These are phyloP conservation scores for Tolypocladium endophyticum DNA, from an alignment of 2,329 filamentous ascomycete species.

Conservation along the genomic window DNA sequence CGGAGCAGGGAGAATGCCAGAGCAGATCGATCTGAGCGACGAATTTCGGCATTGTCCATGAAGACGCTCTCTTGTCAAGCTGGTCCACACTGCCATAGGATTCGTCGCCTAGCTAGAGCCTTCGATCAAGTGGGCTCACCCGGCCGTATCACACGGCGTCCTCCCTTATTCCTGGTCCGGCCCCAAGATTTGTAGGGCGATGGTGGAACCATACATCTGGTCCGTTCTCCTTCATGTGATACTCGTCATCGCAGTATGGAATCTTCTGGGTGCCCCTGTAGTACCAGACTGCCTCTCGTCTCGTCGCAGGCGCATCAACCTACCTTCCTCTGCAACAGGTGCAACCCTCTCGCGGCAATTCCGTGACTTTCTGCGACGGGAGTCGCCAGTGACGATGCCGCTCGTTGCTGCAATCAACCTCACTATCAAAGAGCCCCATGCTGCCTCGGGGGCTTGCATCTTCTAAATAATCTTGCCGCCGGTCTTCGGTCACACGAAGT, in stretches of 20 bases:
- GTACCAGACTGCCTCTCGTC: neutral
- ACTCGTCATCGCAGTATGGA: slow-evolving; percentile 1
- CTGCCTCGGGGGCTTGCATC: slow-evolving; percentile 1
- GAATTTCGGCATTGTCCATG: too few relatives aligned
- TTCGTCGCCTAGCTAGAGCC: neutral
- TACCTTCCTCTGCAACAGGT: slow-evolving; percentile 4
- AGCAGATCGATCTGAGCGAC: too few relatives aligned
- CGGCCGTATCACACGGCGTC: neutral
- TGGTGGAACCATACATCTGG: slow-evolving; percentile 4
- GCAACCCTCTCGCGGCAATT: slow-evolving; percentile 2
- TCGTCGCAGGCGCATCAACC: slow-evolving; percentile 1
- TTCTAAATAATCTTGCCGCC: too few relatives aligned
- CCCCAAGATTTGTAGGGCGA: neutral
- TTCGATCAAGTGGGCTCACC: neutral
- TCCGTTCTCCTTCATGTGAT: neutral
- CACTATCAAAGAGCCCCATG: slow-evolving; percentile 1
- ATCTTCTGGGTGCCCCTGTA: neutral
- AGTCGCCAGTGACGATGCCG: slow-evolving; percentile 1
- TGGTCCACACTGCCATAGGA: neutral
- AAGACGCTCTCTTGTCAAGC: too few relatives aligned
- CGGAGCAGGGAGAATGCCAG: too few relatives aligned
- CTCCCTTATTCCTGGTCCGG: neutral
- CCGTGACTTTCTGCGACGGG: slow-evolving; percentile 6
- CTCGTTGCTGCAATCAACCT: slow-evolving; percentile 1
- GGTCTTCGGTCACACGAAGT: neutral